These are phyloP conservation scores for Sporisorium iseilematis-ciliati DNA, from an alignment of 1,284 basidiomycete species.

Conservation along the genomic window DNA sequence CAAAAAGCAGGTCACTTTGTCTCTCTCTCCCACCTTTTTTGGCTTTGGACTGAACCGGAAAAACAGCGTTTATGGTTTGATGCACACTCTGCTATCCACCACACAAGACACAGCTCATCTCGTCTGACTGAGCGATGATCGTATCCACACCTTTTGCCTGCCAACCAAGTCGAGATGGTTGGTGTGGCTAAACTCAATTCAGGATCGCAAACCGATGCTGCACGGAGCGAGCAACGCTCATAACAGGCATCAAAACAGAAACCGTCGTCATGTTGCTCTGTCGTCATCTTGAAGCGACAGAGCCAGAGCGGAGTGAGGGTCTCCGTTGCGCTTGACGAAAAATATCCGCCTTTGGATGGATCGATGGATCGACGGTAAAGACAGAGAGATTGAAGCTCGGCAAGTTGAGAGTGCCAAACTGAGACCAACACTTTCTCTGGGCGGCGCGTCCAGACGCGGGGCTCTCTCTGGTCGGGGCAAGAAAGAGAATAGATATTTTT, in stretches of 20 bases:
- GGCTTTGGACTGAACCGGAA: background rate
- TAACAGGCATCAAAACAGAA: background rate
- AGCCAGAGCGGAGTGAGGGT: background rate
- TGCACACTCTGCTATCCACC: no score
- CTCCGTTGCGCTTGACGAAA: background rate
- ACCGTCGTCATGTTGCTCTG: background rate
- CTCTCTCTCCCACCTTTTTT: background rate
- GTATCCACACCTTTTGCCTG: no score
- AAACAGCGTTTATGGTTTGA: background rate
- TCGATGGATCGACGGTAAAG: background rate
- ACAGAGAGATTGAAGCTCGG: background rate
- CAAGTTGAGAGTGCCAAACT: background rate
- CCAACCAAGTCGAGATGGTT: no score
- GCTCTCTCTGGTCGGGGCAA: background rate
- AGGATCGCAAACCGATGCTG: background rate
- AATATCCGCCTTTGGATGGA: background rate
- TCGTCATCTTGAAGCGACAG: background rate
- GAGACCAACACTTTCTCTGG: background rate
- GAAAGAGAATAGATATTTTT: background rate
- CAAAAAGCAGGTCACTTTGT: background rate
- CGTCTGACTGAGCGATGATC: no score
- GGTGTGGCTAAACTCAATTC: background rate
- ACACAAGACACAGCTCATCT: no score
- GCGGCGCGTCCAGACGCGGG: constrained; percentile 2
- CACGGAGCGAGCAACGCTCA: background rate